These are phyloP conservation scores for Macrophomina phaseolina DNA, from an alignment of 2,329 filamentous ascomycete species.

Conservation along the genomic window DNA sequence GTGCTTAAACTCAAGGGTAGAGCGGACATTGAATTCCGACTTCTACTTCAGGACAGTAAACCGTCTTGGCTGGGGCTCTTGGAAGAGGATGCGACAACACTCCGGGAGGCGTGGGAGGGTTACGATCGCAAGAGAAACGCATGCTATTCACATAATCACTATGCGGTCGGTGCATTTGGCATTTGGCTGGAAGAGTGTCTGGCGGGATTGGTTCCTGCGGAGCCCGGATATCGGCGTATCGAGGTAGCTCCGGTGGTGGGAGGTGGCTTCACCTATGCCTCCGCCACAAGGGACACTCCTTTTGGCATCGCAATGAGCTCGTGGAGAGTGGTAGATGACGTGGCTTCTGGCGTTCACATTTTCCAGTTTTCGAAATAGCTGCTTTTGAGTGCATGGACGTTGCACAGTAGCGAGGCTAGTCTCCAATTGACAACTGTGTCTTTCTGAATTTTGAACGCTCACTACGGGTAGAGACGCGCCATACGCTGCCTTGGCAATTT, in stretches of 20 bases:
- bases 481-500: no score
- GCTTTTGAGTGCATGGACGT: no score
- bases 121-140: neutral
- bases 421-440: no score
- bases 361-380: neutral
- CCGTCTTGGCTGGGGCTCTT: neutral
- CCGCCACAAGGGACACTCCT: neutral
- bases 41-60: neutral
- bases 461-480: no score
- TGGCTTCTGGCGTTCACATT: neutral
- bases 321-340: neutral
- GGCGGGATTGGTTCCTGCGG: neutral
- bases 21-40: neutral
- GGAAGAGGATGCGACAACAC: neutral
- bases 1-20: neutral
- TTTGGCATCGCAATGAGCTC: neutral
- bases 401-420: no score
- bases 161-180: neutral
- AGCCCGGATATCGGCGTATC: neutral
- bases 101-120: neutral
- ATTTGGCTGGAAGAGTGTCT: neutral
- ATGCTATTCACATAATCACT: neutral
- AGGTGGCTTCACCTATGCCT: neutral
- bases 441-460: no score
- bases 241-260: neutral